A percentile compares a stretch with the other conserved stretches of the same genome.
phyloP scores from a whole-genome alignment of 2,329 filamentous ascomycete genomes.

The Calonectria naviculata region DNA sequence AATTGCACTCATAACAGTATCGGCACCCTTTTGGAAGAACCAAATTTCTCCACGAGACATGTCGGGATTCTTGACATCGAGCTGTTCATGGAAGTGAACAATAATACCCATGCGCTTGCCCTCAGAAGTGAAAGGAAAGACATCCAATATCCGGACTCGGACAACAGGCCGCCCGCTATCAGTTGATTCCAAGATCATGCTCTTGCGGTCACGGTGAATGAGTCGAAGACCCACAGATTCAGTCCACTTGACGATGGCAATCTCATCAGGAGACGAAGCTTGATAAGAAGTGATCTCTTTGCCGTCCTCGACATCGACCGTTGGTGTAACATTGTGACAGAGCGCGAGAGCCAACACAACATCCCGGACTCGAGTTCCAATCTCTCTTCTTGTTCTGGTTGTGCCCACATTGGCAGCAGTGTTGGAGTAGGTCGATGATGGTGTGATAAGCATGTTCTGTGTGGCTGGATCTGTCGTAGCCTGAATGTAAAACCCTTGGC shows the following conservation, averaged over 20 bases:
- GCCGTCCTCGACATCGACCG: constrained; percentile 81
- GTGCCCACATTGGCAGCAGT: constrained; percentile 71
- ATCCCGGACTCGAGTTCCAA: constrained; percentile 91
- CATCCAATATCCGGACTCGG: constrained; percentile 87
- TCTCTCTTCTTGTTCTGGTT: constrained; percentile 90
- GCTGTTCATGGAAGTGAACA: constrained; percentile 80
- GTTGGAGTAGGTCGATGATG: constrained; percentile 76
- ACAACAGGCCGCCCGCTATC: constrained; percentile 81
- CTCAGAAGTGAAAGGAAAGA: constrained; percentile 98
- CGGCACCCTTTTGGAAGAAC: constrained; percentile 99
- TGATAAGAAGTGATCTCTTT: constrained; percentile 86
- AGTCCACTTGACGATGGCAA: constrained; percentile 96
- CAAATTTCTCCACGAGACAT: constrained; percentile 80
- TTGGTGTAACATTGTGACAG: constrained; percentile 97
- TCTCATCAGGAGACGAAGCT: constrained; percentile 97
- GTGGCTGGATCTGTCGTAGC: constrained; percentile 56
- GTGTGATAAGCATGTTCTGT: constrained; percentile 73
- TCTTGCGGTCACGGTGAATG: constrained; percentile 85
- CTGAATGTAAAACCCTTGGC: constrained; percentile 79
- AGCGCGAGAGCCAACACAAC: constrained; percentile 91
- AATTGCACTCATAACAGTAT: constrained; percentile 97
- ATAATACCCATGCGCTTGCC: constrained; percentile 99
- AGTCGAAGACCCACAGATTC: constrained; percentile 91
- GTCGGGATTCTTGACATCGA: constrained; percentile 58
- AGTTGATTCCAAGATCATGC: constrained; percentile 83